Base-by-base conservation (phyloP, 1,284 basidiomycete genomes). In the Leucoagaricus sp. region DNA sequence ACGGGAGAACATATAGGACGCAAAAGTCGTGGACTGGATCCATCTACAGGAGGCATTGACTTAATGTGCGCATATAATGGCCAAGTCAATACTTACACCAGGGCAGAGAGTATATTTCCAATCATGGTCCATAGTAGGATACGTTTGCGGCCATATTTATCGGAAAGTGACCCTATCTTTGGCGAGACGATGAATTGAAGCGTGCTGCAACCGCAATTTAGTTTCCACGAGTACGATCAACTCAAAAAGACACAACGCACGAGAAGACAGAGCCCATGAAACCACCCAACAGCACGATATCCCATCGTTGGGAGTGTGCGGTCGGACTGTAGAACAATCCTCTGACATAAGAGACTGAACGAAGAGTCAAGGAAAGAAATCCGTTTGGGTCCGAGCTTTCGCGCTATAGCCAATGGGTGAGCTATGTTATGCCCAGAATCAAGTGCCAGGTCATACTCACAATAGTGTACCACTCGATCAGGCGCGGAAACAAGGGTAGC, bases 221-320 rank as follows among this genome's bases (percentile, higher is more conserved):
- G 46, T 53, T 10, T 45, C 19, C 17, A 38, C 12, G 13, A n/a
- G 26, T 19, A 38, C 25, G n/a, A 26, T 12, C 1, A 12, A 23
- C 12, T 5, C 9, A 9, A 53, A 34, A 29, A 13, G 26, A 9
- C 12, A 23, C 17, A 10, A 82, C 89, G 69, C 64, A 92, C 91
- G 91, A 92, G 76, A 96, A 96, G 17, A 88, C 79, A 7, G 93
- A 94, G 2, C 93, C 93, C 89, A 95, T 91, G 40, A 94, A 75
- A 6, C 93, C 92, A 33, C 89, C 87, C 29, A 92, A 73, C n/a
- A 91, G 75, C n/a, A 93, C 89, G n/a, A 91, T 72, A 64, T 92
- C 89, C 89, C 88, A 93, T 81, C 79, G 80, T 67, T 82, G 77
- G 15, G 87, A 85, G 60, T 90, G 86, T 49, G 76, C 73, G 17